Base-by-base conservation (phyloP, 2,329 filamentous ascomycete species). In the Penicillium sp. region DNA sequence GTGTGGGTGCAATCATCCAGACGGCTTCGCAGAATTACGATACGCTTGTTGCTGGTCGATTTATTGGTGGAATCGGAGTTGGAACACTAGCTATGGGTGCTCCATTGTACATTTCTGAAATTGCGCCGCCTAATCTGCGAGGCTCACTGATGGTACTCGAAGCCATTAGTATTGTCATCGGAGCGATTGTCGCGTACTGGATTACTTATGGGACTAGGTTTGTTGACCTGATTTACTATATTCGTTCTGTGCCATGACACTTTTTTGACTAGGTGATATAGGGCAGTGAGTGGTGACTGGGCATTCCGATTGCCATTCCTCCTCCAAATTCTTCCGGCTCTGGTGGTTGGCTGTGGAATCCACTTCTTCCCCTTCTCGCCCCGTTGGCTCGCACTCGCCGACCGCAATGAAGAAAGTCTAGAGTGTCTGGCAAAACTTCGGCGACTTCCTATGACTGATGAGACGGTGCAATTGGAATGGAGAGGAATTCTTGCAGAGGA, bases 321-420 rank as follows among this genome's bases (percentile, higher is more conserved):
- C 3, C 66, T 81, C 5, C 79, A 82, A 51, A 76, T 78, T 54
- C 73, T 53, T 63, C 77, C 24, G 69, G 74, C 42, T 40, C 64
- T 70, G 11, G 42, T 70, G 2, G 54, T 70, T 1, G 62, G 65
- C 7, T 33, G 19, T 1, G 67, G 64, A 5, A 70, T 74, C 16
- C 55, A 68, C 31, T 78, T 79, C 60, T 71, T 82, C 48, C 82
- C 82, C 0, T 83, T 75, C 56, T 83, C 80, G 1, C 81, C 81
- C 1, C 75, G 82, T 13, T 83, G 81, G 74, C 73, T 83, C 78
- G 73, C 74, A 82, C 73, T 71, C 26, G 67, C 71, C 34, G 72
- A 72, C 18, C 72, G 75, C 5, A 70, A 81, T 34, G 67, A 77
- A 2, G 79, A 82, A 11, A 31, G 51, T 36, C 33, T 58, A 1